These are phyloP conservation scores for Salisapilia sapeloensis DNA, from an alignment of 352 stramenopile genomes.

Conservation along the genomic window DNA sequence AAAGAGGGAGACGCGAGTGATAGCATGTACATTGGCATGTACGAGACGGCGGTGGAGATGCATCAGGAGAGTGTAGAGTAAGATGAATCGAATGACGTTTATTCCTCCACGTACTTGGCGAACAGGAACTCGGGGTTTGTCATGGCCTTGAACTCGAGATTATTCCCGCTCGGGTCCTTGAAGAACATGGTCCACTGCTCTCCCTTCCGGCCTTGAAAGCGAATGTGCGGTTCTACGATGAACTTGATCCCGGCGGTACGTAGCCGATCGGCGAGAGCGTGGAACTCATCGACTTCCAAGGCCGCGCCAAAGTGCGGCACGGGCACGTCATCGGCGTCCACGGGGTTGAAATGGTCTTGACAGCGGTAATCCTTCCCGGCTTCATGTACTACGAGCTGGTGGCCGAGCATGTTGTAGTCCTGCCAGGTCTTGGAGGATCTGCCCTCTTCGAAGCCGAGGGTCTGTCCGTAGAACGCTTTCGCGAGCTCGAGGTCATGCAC, in stretches of 20 bases:
- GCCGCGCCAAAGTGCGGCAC: conserved; percentile 92
- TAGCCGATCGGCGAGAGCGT: conserved; percentile 77
- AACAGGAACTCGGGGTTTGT: conserved; percentile 94
- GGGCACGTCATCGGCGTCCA: conserved; percentile 94
- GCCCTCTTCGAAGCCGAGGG: conserved; percentile 86
- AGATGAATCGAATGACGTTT: conserved; percentile 4
- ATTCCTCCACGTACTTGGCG: conserved; percentile 90
- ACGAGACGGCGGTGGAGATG: conserved; percentile 75
- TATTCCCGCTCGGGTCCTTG: conserved; percentile 95
- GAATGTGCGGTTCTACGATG: conserved; percentile 91
- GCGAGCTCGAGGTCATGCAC: conserved; percentile 88
- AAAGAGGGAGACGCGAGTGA: conserved; percentile 37
- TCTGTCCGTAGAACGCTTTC: conserved; percentile 85
- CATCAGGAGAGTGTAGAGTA: conserved; percentile 29
- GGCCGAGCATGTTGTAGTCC: conserved; percentile 83
- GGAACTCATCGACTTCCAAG: conserved; percentile 86
- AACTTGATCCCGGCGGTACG: conserved; percentile 73
- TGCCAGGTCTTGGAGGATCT: conserved; percentile 88
- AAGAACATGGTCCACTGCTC: conserved; percentile 99
- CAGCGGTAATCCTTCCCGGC: conserved; percentile 86
- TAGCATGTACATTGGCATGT: conserved; percentile 81
- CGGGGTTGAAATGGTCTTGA: conserved; percentile 91
- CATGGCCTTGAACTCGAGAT: conserved; percentile 99
- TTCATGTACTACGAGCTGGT: conserved; percentile 82
- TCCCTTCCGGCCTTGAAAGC: conserved; percentile 87